Evolutionary conservation across 768 basidiomycete genomes (phyloP).

Genomic region (Auricularia sp.): DNA sequence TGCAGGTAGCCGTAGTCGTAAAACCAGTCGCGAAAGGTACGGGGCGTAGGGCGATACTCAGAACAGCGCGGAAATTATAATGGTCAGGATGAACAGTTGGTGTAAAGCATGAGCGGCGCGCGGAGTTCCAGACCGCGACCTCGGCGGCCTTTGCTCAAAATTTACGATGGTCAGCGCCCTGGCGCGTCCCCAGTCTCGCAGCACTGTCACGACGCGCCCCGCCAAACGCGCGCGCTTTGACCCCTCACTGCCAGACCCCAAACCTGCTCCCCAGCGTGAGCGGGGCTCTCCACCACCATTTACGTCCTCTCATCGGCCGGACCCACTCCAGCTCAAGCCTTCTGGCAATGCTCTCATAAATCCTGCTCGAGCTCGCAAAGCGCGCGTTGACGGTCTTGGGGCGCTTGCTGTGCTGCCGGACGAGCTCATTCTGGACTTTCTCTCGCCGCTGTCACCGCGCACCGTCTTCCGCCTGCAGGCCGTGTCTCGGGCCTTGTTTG

Average conservation of each 20-base stretch:
- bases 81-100: too few species aligned
- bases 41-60: too few species aligned
- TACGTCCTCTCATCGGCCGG: neutral
- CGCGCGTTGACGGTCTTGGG: neutral
- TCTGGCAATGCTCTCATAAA: neutral
- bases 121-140: too few species aligned
- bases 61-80: too few species aligned
- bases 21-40: too few species aligned
- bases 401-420: constrained; percentile 6
- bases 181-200: too few species aligned
- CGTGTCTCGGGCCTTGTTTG: constrained; percentile 7
- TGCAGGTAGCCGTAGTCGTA: too few species aligned
- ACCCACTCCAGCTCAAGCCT: neutral
- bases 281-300: neutral
- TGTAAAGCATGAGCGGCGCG: too few species aligned
- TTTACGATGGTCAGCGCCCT: too few species aligned
- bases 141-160: too few species aligned
- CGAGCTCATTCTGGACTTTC: constrained; percentile 11
- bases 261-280: neutral
- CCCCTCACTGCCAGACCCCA: neutral
- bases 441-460: constrained; percentile 5
- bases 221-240: neutral
- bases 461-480: constrained; percentile 7
- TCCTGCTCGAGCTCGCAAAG: neutral
- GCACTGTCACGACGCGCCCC: neutral